Conservation (phyloP, 805 yeast genomes). For the Kazachstania martiniae region DNA sequence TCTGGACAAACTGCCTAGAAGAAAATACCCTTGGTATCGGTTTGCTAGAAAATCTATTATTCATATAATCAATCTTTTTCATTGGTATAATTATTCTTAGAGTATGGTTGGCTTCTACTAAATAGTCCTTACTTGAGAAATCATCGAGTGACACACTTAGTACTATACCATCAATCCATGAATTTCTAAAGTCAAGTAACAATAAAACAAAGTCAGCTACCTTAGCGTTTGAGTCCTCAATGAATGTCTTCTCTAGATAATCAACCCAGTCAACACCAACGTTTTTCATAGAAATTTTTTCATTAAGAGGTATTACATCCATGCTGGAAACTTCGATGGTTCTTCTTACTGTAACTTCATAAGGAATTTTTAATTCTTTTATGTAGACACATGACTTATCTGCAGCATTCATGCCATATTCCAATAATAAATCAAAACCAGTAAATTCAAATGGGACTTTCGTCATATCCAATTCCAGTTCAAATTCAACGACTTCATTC, state of each 20-base stretch:
- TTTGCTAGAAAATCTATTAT: slow-evolving; percentile 20
- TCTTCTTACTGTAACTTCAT: slow-evolving; percentile 36
- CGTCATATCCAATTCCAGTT: slow-evolving; percentile 17
- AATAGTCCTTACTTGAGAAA: slow-evolving; percentile 11
- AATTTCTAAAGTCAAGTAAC: slow-evolving; percentile 68
- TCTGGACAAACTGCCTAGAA: slow-evolving; percentile 49
- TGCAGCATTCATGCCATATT: slow-evolving; percentile 19
- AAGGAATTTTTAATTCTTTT: slow-evolving; percentile 17
- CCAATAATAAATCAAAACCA: slow-evolving; percentile 15
- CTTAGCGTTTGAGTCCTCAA: slow-evolving; percentile 12
- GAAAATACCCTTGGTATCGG: slow-evolving; percentile 63
- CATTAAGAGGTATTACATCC: slow-evolving; percentile 54
- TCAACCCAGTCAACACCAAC: slow-evolving; percentile 21
- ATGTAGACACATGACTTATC: slow-evolving; percentile 11
- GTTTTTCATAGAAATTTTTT: slow-evolving; percentile 16
- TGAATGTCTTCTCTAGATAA: slow-evolving; percentile 9
- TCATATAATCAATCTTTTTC: slow-evolving; percentile 37
- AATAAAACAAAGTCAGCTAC: slow-evolving; percentile 49
- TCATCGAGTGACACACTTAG: slow-evolving; percentile 28
- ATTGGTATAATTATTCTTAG: slow-evolving; percentile 65
- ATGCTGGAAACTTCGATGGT: slow-evolving; percentile 57
- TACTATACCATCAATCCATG: slow-evolving; percentile 54
- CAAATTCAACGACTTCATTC: slow-evolving; percentile 15
- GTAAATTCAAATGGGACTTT: slow-evolving; percentile 15
- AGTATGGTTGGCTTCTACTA: slow-evolving; percentile 36